Evolutionary conservation across 345 rosid species (phyloP).

Genomic region (Citrus inodora): DNA sequence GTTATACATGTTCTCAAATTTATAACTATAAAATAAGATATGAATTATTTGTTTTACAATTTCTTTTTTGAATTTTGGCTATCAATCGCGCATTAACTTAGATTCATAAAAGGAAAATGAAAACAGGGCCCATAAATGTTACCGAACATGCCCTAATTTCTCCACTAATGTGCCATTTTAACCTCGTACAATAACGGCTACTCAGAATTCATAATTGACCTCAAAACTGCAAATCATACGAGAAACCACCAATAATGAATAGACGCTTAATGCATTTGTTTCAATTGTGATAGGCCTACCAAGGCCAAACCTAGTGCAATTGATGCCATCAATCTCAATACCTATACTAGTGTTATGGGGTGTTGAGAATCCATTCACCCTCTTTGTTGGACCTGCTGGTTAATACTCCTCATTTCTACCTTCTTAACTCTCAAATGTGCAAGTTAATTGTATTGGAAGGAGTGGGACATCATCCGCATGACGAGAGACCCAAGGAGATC

Average conservation of each 20-base stretch:
- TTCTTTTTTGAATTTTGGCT: no score
- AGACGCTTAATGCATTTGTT: conserved; percentile 90
- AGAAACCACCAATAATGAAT: conserved; percentile 76
- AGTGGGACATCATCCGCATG: conserved; percentile 72
- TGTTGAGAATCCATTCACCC: conserved; percentile 77
- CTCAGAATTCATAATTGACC: no score
- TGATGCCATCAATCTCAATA: conserved; percentile 53
- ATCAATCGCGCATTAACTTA: conserved; percentile 21
- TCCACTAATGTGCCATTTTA: not conserved
- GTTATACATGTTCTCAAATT: no score
- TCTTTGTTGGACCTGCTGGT: conserved; percentile 82
- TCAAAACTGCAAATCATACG: conserved; percentile 52
- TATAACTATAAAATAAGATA: no score
- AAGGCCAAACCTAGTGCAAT: conserved; percentile 68
- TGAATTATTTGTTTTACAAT: no score
- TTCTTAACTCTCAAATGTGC: conserved; percentile 46
- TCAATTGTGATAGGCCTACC: conserved; percentile 93
- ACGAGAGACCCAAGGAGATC: conserved; percentile 75
- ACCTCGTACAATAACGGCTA: no score
- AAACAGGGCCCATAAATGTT: no score
- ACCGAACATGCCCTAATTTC: no score
- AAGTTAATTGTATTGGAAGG: conserved; percentile 59
- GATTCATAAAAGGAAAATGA: no score
- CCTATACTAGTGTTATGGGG: conserved; percentile 89
- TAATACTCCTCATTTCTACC: conserved; percentile 74